A percentile compares a stretch with the other conserved stretches of the same genome.
Conservation (phyloP, 1,284 basidiomycete species). For the Golubevia pallescens region DNA sequence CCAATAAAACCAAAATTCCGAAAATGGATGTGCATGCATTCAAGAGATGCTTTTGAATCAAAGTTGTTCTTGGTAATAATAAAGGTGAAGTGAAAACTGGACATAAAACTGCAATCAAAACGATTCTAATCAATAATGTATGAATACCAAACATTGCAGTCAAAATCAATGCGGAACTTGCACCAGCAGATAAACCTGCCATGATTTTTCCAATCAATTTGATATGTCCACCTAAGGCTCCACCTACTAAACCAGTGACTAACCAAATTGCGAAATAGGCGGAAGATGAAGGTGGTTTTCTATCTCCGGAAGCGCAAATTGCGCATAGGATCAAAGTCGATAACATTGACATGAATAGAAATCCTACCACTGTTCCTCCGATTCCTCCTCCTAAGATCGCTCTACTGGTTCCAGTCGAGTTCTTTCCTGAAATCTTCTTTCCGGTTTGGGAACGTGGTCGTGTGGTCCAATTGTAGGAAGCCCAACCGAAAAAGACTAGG, state of each 20-base stretch:
- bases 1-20: slow-evolving; percentile 37
- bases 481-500: slow-evolving; percentile 45
- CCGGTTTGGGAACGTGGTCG: slow-evolving; percentile 6
- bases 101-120: slow-evolving; percentile 31
- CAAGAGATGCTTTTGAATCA: slow-evolving; percentile 36
- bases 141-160: slow-evolving; percentile 52
- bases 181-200: slow-evolving; percentile 30
- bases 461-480: slow-evolving; percentile 43
- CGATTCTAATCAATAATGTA: slow-evolving; percentile 36
- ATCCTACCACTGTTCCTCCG: slow-evolving; percentile 34
- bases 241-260: slow-evolving; percentile 33
- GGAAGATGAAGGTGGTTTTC: slow-evolving; percentile 18
- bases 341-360: slow-evolving; percentile 42
- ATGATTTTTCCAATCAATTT: slow-evolving; percentile 20
- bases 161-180: slow-evolving; percentile 29
- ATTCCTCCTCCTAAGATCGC: slow-evolving; percentile 36
- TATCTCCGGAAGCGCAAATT: slow-evolving; percentile 18
- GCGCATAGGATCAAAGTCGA: slow-evolving; percentile 25
- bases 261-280: slow-evolving; percentile 40
- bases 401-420: too few species aligned
- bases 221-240: slow-evolving; percentile 27
- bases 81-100: slow-evolving; percentile 38
- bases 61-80: slow-evolving; percentile 19
- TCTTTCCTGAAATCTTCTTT: slow-evolving; percentile 12
- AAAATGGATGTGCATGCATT: slow-evolving; percentile 43